phyloP scores from a whole-genome alignment of 139 green algal species.

The Raphidocelis subcapitata region DNA sequence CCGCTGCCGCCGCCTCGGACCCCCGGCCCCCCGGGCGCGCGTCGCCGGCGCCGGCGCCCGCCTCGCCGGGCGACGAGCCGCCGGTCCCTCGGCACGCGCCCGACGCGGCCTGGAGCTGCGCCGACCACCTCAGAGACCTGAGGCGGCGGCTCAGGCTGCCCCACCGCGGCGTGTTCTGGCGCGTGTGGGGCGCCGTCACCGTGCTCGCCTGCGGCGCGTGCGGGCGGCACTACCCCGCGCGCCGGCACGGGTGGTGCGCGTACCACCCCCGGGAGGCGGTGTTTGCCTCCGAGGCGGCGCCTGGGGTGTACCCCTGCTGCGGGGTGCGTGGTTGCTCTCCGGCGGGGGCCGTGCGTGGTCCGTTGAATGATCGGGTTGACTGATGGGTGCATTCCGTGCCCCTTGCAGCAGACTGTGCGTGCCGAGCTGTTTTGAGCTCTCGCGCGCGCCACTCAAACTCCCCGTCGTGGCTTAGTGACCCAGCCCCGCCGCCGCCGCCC shows the following conservation, averaged over 20 bases:
- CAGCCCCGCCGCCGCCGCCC: no score
- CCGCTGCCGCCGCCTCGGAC: not conserved
- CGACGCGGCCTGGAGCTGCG: not conserved
- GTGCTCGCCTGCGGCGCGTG: conserved; percentile 30
- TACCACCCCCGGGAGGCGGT: conserved; percentile 13
- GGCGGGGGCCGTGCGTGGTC: no score
- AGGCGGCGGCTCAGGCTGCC: not conserved
- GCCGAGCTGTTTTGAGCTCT: no score
- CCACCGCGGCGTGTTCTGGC: conserved; percentile 23
- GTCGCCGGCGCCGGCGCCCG: not conserved
- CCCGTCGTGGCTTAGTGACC: no score
- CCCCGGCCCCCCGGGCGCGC: not conserved
- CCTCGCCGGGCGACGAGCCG: not conserved
- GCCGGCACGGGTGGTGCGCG: conserved; percentile 9
- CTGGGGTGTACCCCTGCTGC: conserved; percentile 18
- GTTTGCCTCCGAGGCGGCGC: conserved; percentile 2
- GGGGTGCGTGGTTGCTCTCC: no score
- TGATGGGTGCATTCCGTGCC: no score
- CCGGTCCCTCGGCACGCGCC: not conserved
- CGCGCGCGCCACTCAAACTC: no score
- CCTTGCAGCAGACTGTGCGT: no score
- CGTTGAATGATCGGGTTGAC: no score
- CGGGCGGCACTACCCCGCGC: conserved; percentile 25
- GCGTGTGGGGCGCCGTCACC: conserved; percentile 16
- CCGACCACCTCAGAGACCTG: not conserved